phyloP scores from a whole-genome alignment of 2,329 filamentous ascomycete species.

The Colletotrichum orchidophilum region DNA sequence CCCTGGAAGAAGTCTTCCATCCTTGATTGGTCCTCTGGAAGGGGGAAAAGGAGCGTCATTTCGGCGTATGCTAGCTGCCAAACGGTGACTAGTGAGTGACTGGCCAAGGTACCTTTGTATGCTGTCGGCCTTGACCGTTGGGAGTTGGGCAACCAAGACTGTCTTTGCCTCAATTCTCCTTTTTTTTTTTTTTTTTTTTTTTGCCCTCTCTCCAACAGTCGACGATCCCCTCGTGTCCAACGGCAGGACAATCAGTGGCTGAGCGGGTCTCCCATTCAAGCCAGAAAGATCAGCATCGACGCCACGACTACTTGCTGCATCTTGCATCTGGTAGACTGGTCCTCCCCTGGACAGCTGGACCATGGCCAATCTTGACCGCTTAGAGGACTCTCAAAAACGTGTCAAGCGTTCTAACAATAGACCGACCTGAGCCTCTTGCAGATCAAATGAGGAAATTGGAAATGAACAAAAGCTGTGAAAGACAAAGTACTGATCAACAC shows the following conservation, averaged over 20 bases:
- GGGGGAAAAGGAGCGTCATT: constrained; percentile 8
- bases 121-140: not conserved
- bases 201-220: not conserved
- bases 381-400: not conserved
- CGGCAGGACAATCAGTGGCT: not conserved
- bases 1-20: constrained; percentile 9
- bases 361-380: not conserved
- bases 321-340: not conserved
- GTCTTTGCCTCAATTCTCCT: not conserved
- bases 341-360: not conserved
- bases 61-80: not conserved
- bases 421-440: not conserved
- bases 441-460: not conserved
- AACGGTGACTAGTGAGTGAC: not conserved
- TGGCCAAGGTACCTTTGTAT: too few species aligned
- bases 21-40: constrained; percentile 1
- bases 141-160: not conserved
- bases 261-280: not conserved
- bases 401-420: not conserved
- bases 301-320: not conserved
- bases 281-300: not conserved
- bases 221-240: constrained; percentile 12
- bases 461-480: not conserved
- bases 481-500: not conserved
- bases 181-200: not conserved